Conservation (phyloP, 2,329 filamentous ascomycete species). For the Sphaerulina vaccinii region DNA sequence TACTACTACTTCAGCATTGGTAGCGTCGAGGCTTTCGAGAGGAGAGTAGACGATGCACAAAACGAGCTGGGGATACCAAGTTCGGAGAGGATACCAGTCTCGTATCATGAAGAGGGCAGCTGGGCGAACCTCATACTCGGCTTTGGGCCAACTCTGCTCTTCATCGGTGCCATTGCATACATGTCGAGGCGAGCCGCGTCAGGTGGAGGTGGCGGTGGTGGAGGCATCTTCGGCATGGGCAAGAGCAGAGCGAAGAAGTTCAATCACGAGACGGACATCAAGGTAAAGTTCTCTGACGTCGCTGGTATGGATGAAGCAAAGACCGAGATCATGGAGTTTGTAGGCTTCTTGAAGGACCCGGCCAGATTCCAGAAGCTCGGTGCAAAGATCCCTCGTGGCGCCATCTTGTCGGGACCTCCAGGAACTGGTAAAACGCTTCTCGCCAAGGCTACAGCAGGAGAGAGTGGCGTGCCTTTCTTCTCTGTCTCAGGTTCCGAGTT, state of each 20-base stretch:
- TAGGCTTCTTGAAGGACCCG: conserved; percentile 92
- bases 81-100: conserved; percentile 88
- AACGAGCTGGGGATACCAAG: conserved; percentile 80
- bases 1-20: conserved; percentile 95
- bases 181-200: conserved; percentile 72
- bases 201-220: conserved; percentile 59
- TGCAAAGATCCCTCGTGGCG: conserved; percentile 95
- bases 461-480: conserved; percentile 96
- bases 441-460: conserved; percentile 94
- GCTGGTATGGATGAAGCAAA: conserved; percentile 99
- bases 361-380: conserved; percentile 89
- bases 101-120: conserved; percentile 74
- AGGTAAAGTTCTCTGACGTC: conserved; percentile 95
- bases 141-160: conserved; percentile 82
- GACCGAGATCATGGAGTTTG: conserved; percentile 98
- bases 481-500: conserved; percentile 98
- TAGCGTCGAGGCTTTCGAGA: conserved; percentile 89
- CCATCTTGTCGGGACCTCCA: conserved; percentile 93
- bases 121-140: conserved; percentile 71
- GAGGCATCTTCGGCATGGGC: conserved; percentile 91
- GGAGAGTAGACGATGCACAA: conserved; percentile 83
- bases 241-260: conserved; percentile 96
- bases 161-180: conserved; percentile 81
- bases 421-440: conserved; percentile 98
- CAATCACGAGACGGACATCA: conserved; percentile 94